Evolutionary conservation across 2,329 filamentous ascomycete genomes (phyloP).

Genomic region (Diaporthe velutina): DNA sequence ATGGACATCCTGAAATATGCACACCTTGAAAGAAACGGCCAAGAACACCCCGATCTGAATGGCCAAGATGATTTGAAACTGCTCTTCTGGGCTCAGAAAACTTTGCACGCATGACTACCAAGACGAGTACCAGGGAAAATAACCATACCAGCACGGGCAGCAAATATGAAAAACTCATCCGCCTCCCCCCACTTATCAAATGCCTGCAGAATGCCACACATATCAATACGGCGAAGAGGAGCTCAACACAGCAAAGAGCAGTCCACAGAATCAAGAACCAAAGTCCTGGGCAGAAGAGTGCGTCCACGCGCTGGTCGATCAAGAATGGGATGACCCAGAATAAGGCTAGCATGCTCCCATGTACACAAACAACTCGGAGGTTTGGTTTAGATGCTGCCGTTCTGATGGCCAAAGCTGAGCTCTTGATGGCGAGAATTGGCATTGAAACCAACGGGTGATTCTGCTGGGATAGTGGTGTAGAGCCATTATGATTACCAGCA

Average conservation of each 20-base stretch:
- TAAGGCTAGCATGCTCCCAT: background rate
- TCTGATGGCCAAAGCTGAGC: background rate
- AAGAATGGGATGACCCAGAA: background rate
- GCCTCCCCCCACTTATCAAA: background rate
- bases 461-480: background rate
- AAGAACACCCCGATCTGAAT: background rate
- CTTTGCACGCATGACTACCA: background rate
- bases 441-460: background rate
- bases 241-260: background rate
- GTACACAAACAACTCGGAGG: background rate
- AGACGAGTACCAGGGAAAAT: background rate
- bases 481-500: background rate
- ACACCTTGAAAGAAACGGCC: background rate
- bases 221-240: background rate
- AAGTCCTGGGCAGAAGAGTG: background rate
- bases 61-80: background rate
- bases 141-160: background rate
- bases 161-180: too few species aligned
- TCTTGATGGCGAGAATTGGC: background rate
- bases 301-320: background rate
- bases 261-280: background rate
- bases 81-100: background rate
- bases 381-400: background rate
- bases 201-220: background rate
- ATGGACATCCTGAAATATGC: background rate